Conservation (phyloP, 768 basidiomycete genomes). For the Amanita molliuscula region DNA sequence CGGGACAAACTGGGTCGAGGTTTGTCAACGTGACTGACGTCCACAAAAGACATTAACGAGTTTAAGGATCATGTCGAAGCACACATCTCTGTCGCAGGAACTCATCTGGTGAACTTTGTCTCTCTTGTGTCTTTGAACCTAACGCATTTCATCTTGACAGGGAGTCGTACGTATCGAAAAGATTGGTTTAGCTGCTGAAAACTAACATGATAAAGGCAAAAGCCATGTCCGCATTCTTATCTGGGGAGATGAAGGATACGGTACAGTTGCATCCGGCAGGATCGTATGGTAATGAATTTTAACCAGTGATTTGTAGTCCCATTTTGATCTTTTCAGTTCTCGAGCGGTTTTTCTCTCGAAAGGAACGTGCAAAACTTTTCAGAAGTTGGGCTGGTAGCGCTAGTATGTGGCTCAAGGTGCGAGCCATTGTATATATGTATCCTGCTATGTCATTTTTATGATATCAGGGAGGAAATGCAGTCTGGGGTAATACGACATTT, state of each 20-base stretch:
- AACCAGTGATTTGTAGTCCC: background rate
- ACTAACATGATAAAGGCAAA: conserved; percentile 46
- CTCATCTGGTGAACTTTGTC: conserved; percentile 62
- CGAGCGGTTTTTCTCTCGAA: conserved; percentile 83
- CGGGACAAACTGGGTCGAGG: conserved; percentile 88
- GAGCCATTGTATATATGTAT: background rate
- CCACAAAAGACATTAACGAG: conserved; percentile 3
- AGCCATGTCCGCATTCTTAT: conserved; percentile 90
- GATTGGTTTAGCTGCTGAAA: background rate
- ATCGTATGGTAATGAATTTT: conserved; percentile 46
- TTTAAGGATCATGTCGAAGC: conserved; percentile 74
- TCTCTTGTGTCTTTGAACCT: background rate
- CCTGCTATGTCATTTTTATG: background rate
- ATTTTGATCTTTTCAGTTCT: conserved; percentile 37
- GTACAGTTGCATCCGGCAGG: conserved; percentile 79
- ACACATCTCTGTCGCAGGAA: conserved; percentile 77
- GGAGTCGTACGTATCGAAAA: conserved; percentile 50
- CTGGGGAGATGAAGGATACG: conserved; percentile 93
- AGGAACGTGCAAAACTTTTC: conserved; percentile 84
- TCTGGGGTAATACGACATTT: conserved; percentile 70
- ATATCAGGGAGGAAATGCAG: conserved; percentile 60
- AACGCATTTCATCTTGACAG: conserved; percentile 24
- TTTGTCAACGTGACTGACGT: conserved; percentile 17
- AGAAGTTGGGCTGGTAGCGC: conserved; percentile 93
- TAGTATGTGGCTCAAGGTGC: conserved; percentile 87